Percentiles rank a stretch among this genome's conserved stretches.
phyloP scores from a whole-genome alignment of 2,329 filamentous ascomycete species.

The Pseudopyrenochaeta lycopersici region DNA sequence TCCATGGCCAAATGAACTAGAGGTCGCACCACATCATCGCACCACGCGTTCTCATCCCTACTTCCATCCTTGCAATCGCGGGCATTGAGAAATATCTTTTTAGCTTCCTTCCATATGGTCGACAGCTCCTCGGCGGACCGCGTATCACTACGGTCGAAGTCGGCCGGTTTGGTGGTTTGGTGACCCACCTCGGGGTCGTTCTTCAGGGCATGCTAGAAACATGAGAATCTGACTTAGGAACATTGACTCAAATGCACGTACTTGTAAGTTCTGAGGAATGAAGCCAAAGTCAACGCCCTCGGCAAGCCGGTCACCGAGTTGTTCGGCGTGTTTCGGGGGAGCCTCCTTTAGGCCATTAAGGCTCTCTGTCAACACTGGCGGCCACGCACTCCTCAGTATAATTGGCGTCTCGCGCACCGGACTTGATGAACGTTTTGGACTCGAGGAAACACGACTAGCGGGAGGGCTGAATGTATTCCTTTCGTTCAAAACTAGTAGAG shows the following conservation, averaged over 20 bases:
- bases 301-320: constrained; percentile 19
- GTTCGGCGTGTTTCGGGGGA: constrained; percentile 14
- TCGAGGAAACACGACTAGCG: constrained; percentile 20
- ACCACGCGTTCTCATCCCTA: constrained; percentile 29
- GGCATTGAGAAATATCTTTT: constrained; percentile 25
- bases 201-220: constrained; percentile 18
- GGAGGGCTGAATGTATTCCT: constrained; percentile 19
- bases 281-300: constrained; percentile 22
- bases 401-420: constrained; percentile 21
- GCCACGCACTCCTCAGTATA: constrained; percentile 20
- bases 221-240: constrained; percentile 3
- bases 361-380: constrained; percentile 19
- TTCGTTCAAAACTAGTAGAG: constrained; percentile 13
- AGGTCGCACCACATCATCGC: constrained; percentile 25
- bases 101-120: constrained; percentile 14
- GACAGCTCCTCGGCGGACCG: constrained; percentile 16
- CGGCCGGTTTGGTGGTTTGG: constrained; percentile 19
- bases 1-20: constrained; percentile 25
- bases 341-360: constrained; percentile 22
- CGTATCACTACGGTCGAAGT: constrained; percentile 16
- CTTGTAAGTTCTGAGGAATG: constrained; percentile 22
- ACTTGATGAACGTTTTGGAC: constrained; percentile 17
- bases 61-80: constrained; percentile 20
- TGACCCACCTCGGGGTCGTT: constrained; percentile 20
- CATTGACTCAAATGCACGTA: constrained; percentile 9